These are phyloP conservation scores for Eimeria zaria DNA, from an alignment of 169 alveolate species.

Conservation along the genomic window DNA sequence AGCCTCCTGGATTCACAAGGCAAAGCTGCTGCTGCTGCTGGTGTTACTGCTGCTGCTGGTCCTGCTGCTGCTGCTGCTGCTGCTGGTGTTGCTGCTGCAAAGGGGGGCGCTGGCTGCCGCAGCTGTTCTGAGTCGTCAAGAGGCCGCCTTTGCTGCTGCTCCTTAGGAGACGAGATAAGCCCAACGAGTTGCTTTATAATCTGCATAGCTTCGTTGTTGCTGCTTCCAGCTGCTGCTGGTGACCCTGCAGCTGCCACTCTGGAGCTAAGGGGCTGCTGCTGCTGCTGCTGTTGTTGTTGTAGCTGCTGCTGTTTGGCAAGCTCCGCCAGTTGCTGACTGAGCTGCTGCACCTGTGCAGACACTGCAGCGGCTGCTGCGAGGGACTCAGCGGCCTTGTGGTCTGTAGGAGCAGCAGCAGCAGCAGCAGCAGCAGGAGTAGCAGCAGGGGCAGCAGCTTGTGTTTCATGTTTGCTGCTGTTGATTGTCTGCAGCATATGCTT, in stretches of 20 bases:
- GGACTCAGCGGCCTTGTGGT: too few relatives aligned
- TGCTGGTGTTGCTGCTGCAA: neutral
- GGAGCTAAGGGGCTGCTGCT: neutral
- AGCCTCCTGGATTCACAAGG: neutral
- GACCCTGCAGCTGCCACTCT: neutral
- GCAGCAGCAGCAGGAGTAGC: constrained; percentile 1
- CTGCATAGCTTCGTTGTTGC: constrained; percentile 17
- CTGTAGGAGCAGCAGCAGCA: neutral
- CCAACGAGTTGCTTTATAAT: constrained; percentile 25
- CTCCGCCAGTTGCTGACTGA: constrained; percentile 44
- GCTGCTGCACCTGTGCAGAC: constrained; percentile 54
- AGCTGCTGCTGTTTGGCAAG: constrained; percentile 4
- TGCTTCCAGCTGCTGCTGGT: neutral
- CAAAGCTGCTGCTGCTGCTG: neutral
- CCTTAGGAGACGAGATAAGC: neutral
- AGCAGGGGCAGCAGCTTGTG: too few relatives aligned
- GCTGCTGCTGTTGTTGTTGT: neutral
- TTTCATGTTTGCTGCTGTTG: neutral
- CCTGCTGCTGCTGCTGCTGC: neutral
- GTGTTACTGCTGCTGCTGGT: constrained; percentile 3
- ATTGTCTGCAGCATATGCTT: neutral
- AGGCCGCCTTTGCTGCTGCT: too few relatives aligned
- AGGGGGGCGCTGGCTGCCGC: constrained; percentile 2
- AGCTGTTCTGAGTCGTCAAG: too few relatives aligned
- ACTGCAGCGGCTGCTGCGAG: constrained; percentile 3